Base-by-base conservation (phyloP, 768 basidiomycete genomes). In the Mrakia frigida region DNA sequence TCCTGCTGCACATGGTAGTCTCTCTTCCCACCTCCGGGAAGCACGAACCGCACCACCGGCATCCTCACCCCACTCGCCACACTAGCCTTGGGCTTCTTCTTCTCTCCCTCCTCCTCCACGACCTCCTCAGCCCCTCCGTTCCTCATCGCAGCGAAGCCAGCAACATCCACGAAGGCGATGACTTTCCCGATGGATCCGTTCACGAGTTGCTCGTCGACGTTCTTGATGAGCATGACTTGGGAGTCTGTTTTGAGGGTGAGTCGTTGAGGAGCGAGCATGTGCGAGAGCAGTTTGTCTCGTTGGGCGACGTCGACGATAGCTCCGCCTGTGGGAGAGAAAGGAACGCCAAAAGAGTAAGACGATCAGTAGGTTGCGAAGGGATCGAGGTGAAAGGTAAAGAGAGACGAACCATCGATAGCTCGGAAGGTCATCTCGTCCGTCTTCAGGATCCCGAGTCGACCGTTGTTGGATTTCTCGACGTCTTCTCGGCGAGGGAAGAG, bases 161-260 rank as follows among this genome's bases (percentile, higher is more conserved):
- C 76, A 90, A 89, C 46, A 85, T 84, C 80, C 31, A 78, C 79
- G 82, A 98, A 99, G 4, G 88, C 87, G 35, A 91, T 80, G 35
- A 99, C 87, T 59, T 88, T 89, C 6, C 97, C 97, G 87, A 97
- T 91, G 76, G 90, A 93, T 1, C 97, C 97, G 81, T 99, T 99
- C 61, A 98, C 97, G 14, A 98, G 87, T 5, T 86, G 87, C 31
- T 94, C 93, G 79, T 95, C 92, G 70, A 91, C 84, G 81, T 98
- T 98, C 85, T 98, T 98, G 84, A 94, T 93, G 39, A 97, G 86
- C 94, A 97, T 98, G 4, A 96, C 94, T 83, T 98, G 96, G 9
- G 93, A 90, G 76, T 90, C 90, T 33, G 90, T 80, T 63, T 92
- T 91, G 43, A 99, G 87, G 0, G 81, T 81, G 31, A 99, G 87